Conservation (phyloP, 805 yeast genomes). For the Brettanomyces nanus region DNA sequence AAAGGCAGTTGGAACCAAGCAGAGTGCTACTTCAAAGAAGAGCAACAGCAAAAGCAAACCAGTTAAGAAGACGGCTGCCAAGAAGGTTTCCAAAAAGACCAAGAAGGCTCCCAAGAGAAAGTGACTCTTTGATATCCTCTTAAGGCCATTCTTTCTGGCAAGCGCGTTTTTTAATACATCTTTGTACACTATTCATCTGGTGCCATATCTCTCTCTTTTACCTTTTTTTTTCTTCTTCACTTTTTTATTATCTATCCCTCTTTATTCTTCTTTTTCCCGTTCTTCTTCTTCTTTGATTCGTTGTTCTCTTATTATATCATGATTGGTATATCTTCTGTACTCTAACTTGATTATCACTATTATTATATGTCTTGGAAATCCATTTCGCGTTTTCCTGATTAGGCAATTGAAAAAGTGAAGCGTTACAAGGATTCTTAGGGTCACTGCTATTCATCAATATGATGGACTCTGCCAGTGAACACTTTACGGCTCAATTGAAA, state of each 20-base stretch:
- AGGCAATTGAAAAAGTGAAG: too few species aligned
- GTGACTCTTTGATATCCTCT: constrained; percentile 3
- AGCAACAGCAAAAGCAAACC: constrained; percentile 11
- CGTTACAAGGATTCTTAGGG: too few species aligned
- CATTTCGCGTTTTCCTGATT: neutral
- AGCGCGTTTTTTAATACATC: constrained; percentile 1
- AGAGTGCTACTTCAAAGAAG: constrained; percentile 10
- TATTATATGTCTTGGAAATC: neutral
- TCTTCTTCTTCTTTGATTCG: neutral
- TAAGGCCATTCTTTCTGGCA: neutral
- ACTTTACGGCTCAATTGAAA: too few species aligned
- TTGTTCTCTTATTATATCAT: neutral
- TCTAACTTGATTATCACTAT: neutral
- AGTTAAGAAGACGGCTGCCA: constrained; percentile 25
- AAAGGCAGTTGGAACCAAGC: constrained; percentile 17
- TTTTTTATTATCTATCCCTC: constrained; percentile 1
- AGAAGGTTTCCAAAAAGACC: constrained; percentile 21
- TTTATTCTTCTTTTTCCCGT: neutral
- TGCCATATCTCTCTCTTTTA: constrained; percentile 1
- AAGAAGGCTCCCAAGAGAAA: constrained; percentile 7
- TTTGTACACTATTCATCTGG: constrained; percentile 4
- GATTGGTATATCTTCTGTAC: neutral
- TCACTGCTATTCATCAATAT: too few species aligned
- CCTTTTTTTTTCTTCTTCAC: constrained; percentile 1
- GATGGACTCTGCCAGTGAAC: too few species aligned